These are phyloP conservation scores for Inga leiocalycina DNA, from an alignment of 306 rosid species.

Conservation along the genomic window DNA sequence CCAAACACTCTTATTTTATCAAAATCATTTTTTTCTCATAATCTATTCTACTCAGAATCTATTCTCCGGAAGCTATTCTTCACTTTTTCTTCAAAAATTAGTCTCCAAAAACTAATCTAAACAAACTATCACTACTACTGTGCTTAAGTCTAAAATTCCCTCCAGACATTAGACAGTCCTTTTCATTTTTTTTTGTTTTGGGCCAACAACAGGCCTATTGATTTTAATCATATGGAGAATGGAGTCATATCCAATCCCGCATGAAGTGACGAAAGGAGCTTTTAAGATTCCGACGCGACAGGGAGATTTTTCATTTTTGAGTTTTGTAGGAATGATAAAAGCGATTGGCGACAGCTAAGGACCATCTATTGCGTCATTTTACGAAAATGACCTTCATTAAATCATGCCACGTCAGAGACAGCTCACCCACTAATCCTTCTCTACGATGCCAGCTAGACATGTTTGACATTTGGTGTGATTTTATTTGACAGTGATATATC, in stretches of 20 bases:
- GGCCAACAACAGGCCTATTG: no score
- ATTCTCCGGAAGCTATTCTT: no score
- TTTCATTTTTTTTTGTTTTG: no score
- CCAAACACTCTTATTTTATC: no score
- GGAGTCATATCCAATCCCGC: not conserved
- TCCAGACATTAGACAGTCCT: no score
- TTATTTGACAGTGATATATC: conserved; percentile 20
- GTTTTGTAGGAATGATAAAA: conserved; percentile 28
- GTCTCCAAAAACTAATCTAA: no score
- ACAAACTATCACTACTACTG: no score
- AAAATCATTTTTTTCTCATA: no score
- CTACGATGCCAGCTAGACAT: conserved; percentile 27
- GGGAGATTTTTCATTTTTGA: conserved; percentile 2
- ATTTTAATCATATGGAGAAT: no score
- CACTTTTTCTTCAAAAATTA: no score
- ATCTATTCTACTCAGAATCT: no score
- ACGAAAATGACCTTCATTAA: conserved; percentile 29
- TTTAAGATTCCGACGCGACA: not conserved
- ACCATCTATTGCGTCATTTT: not conserved
- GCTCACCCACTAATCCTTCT: not conserved
- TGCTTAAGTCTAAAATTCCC: no score
- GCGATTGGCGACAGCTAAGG: not conserved
- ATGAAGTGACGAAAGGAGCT: not conserved
- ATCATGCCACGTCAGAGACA: conserved; percentile 28
- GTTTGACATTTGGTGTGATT: not conserved